phyloP scores from a whole-genome alignment of 345 rosid genomes.

The Linum tenue region DNA sequence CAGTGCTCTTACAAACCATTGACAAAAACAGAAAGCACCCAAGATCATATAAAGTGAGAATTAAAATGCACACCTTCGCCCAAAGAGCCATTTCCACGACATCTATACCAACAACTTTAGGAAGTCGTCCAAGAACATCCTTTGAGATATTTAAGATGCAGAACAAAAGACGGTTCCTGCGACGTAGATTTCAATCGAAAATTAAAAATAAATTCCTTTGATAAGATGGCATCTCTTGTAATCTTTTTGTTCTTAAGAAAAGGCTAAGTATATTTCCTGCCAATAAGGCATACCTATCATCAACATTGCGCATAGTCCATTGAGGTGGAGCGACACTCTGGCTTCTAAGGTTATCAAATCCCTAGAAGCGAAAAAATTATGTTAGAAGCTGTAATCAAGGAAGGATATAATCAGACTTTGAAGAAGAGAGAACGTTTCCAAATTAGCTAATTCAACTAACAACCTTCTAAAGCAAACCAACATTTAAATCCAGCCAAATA shows the following conservation, averaged over 20 bases:
- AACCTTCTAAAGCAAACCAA: neutral
- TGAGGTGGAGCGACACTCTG: constrained; percentile 96
- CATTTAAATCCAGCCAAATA: neutral
- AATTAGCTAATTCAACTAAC: neutral
- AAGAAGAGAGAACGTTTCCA: neutral
- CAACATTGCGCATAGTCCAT: constrained; percentile 97
- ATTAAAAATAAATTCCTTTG: neutral
- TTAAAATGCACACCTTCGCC: constrained; percentile 70
- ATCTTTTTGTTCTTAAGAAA: neutral
- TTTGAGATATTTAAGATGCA: constrained; percentile 69
- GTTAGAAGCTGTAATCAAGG: constrained; percentile 19
- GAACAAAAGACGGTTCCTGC: constrained; percentile 67
- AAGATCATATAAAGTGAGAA: constrained; percentile 6
- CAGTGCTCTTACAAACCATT: neutral
- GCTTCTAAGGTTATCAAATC: constrained; percentile 97
- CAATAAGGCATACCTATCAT: constrained; percentile 57
- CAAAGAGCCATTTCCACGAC: constrained; percentile 93
- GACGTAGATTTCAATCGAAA: constrained; percentile 10
- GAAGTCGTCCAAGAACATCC: constrained; percentile 68
- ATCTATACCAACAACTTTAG: constrained; percentile 87
- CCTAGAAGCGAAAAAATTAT: constrained; percentile 38
- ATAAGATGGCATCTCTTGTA: neutral
- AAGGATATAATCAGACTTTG: neutral
- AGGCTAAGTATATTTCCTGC: neutral
- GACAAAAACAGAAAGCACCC: neutral